Evolutionary conservation across 768 basidiomycete genomes (phyloP).

Genomic region (Macrolepiota dolichaula): DNA sequence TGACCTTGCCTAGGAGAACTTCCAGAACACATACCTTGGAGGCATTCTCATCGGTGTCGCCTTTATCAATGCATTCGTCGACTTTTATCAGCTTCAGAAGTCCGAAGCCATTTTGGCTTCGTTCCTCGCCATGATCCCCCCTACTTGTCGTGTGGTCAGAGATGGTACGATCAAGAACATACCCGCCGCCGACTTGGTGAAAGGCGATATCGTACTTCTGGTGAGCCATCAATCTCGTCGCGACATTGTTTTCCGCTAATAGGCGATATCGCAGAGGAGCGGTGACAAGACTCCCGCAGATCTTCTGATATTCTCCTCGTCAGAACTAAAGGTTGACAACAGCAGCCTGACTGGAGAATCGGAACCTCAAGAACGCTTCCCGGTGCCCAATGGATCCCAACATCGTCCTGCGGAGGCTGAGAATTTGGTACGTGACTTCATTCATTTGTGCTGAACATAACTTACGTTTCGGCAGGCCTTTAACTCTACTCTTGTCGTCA

Average conservation of each 20-base stretch:
- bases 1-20: constrained; percentile 42
- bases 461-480: constrained; percentile 43
- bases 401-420: constrained; percentile 59
- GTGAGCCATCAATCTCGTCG: constrained; percentile 28
- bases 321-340: constrained; percentile 69
- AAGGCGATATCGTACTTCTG: constrained; percentile 63
- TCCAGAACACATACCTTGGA: constrained; percentile 66
- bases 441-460: background rate
- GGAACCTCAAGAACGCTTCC: constrained; percentile 59
- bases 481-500: constrained; percentile 66
- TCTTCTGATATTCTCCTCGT: constrained; percentile 53
- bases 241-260: background rate
- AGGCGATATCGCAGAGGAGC: constrained; percentile 37
- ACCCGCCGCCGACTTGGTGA: constrained; percentile 60
- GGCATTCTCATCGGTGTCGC: constrained; percentile 67
- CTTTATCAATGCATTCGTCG: constrained; percentile 67
- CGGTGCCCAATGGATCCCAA: constrained; percentile 42
- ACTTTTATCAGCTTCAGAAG: constrained; percentile 72
- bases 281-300: constrained; percentile 76
- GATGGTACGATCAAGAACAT: constrained; percentile 51
- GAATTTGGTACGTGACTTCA: constrained; percentile 42
- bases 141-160: constrained; percentile 60
- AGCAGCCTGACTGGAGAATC: constrained; percentile 71
- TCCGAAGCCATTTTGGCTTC: constrained; percentile 71
- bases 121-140: constrained; percentile 73